Conservation (phyloP, 1,139 yeast species). For the Meyerozyma elateridarum region DNA sequence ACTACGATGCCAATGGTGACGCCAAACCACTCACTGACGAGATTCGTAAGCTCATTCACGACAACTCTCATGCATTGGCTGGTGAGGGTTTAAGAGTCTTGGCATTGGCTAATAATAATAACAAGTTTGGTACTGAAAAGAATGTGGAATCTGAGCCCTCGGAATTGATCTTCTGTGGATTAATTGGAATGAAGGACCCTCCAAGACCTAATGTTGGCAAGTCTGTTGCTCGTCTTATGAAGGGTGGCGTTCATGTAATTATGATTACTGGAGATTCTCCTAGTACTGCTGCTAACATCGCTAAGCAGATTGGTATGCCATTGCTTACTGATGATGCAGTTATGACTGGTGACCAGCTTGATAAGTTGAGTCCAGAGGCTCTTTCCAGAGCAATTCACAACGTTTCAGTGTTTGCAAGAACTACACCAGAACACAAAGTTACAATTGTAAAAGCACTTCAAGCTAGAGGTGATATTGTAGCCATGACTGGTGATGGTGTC, state of each 20-base stretch:
- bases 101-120: constrained; percentile 62
- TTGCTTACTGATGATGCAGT: constrained; percentile 62
- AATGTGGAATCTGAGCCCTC: constrained; percentile 40
- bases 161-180: constrained; percentile 71
- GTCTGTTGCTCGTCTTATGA: constrained; percentile 68
- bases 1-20: constrained; percentile 54
- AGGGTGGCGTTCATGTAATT: constrained; percentile 91
- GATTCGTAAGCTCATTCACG: constrained; percentile 39
- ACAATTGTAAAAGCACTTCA: constrained; percentile 89
- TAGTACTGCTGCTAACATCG: constrained; percentile 87
- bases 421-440: constrained; percentile 94
- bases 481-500: constrained; percentile 99
- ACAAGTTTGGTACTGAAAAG: constrained; percentile 24
- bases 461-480: constrained; percentile 90
- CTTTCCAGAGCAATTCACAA: constrained; percentile 70
- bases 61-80: constrained; percentile 64
- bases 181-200: constrained; percentile 94
- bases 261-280: constrained; percentile 98
- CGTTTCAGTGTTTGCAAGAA: constrained; percentile 91
- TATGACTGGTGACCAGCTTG: constrained; percentile 79
- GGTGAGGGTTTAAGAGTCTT: constrained; percentile 82
- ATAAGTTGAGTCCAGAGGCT: constrained; percentile 62
- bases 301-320: constrained; percentile 89
- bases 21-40: constrained; percentile 50
- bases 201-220: constrained; percentile 80